Evolutionary conservation across 2,329 filamentous ascomycete genomes (phyloP).

Genomic region (Colletotrichum sublineola): DNA sequence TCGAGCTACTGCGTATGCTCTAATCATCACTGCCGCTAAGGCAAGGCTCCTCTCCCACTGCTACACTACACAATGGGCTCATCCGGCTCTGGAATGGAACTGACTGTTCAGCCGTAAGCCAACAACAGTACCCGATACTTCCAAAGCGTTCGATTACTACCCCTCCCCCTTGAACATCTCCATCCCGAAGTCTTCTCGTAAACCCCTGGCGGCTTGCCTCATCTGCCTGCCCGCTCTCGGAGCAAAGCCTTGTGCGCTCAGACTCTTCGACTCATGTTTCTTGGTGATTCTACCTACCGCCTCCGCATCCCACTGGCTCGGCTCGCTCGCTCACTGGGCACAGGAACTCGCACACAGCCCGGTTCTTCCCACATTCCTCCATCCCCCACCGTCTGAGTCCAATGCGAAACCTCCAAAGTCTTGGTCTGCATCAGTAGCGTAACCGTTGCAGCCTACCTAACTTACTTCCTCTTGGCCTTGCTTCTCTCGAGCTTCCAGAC

Average conservation of each 20-base stretch:
- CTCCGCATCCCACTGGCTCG: constrained; percentile 9
- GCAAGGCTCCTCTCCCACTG: constrained; percentile 2
- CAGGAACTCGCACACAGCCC: constrained; percentile 15
- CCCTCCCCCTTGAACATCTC: constrained; percentile 22
- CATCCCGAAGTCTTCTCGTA: constrained; percentile 38
- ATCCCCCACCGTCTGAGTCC: background rate
- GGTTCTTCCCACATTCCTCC: constrained; percentile 25
- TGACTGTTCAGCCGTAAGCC: background rate
- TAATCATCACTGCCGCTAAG: background rate
- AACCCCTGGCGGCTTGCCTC: constrained; percentile 14
- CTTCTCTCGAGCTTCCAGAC: constrained; percentile 2
- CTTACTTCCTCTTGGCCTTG: background rate
- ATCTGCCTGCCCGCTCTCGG: constrained; percentile 31
- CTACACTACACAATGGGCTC: constrained; percentile 7
- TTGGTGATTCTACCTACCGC: constrained; percentile 36
- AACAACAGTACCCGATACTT: constrained; percentile 2
- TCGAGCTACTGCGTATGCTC: constrained; percentile 10
- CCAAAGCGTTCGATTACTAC: constrained; percentile 3
- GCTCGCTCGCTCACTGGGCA: background rate
- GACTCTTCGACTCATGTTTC: constrained; percentile 35
- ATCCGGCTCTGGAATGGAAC: background rate
- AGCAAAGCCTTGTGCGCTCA: constrained; percentile 31
- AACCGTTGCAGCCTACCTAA: background rate
- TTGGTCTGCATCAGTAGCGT: constrained; percentile 3
- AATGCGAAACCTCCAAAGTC: background rate